phyloP scores from a whole-genome alignment of 225 moss, liverwort and hornwort species.

The Bryum argenteum region DNA sequence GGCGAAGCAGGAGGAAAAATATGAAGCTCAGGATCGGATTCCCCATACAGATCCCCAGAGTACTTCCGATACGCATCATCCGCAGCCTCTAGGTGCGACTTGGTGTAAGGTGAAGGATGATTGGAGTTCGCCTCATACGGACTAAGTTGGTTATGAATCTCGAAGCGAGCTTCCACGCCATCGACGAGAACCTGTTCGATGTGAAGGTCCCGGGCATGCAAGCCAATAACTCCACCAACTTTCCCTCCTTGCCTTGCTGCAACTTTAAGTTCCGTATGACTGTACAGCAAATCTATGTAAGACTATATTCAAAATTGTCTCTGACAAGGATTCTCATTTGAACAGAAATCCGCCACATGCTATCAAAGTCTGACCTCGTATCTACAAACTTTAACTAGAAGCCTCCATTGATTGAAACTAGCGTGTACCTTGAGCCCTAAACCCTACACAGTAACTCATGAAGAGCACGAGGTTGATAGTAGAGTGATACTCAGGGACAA shows the following conservation, averaged over 20 bases:
- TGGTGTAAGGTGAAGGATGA: constrained; percentile 36
- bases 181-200: constrained; percentile 87
- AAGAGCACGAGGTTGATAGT: background rate
- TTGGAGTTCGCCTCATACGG: constrained; percentile 25
- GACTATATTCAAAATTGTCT: background rate
- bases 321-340: background rate
- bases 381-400: constrained; percentile 16
- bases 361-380: background rate
- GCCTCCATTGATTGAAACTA: constrained; percentile 14
- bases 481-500: background rate
- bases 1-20: constrained; percentile 56
- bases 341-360: background rate
- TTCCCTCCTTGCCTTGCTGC: constrained; percentile 66
- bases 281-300: constrained; percentile 38
- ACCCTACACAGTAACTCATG: constrained; percentile 30
- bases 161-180: constrained; percentile 68
- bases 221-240: constrained; percentile 67
- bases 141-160: constrained; percentile 47
- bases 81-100: constrained; percentile 71
- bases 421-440: constrained; percentile 18
- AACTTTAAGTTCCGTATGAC: constrained; percentile 91
- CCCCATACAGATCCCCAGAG: constrained; percentile 64
- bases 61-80: constrained; percentile 78
- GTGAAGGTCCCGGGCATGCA: constrained; percentile 82
- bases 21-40: constrained; percentile 84